Conservation (phyloP, 371 early-diverging fungal species). For the Mucor circinelloides region DNA sequence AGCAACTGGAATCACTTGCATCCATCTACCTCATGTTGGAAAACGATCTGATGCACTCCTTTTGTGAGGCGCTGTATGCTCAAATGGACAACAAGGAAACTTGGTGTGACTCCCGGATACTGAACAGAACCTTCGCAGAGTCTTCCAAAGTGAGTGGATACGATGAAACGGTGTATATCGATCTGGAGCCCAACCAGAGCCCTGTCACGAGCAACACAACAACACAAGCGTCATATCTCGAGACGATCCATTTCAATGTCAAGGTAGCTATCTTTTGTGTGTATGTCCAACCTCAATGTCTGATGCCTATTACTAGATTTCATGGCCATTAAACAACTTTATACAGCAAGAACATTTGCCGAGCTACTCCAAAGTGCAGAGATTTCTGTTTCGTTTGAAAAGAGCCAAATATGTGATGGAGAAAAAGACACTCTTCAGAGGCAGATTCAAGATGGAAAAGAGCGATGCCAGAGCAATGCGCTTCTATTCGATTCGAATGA, state of each 20-base stretch:
- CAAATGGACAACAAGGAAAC: conserved; percentile 39
- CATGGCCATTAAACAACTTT: conserved; percentile 55
- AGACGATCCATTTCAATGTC: conserved; percentile 36
- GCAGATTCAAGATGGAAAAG: conserved; percentile 10
- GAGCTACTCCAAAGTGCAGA: conserved; percentile 36
- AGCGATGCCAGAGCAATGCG: conserved; percentile 10
- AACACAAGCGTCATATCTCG: conserved; percentile 23
- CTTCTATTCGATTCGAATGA: conserved; percentile 47
- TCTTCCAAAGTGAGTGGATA: conserved; percentile 25
- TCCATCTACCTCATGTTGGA: conserved; percentile 48
- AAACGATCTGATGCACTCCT: conserved; percentile 45
- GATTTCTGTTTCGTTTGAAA: conserved; percentile 44
- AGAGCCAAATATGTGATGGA: conserved; percentile 54
- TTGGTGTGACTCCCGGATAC: conserved; percentile 35
- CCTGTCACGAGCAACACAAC: background rate
- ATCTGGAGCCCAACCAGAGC: background rate
- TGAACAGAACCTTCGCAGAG: conserved; percentile 38
- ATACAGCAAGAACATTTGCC: conserved; percentile 26
- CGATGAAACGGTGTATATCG: conserved; percentile 20
- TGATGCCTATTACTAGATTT: conserved; percentile 23
- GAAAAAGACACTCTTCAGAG: conserved; percentile 35
- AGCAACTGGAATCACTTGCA: conserved; percentile 28
- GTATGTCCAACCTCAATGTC: background rate
- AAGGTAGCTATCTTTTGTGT: conserved; percentile 19
- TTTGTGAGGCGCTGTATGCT: conserved; percentile 36